phyloP scores from a whole-genome alignment of 768 basidiomycete genomes.

The Tubosaeta brunneosetosa region DNA sequence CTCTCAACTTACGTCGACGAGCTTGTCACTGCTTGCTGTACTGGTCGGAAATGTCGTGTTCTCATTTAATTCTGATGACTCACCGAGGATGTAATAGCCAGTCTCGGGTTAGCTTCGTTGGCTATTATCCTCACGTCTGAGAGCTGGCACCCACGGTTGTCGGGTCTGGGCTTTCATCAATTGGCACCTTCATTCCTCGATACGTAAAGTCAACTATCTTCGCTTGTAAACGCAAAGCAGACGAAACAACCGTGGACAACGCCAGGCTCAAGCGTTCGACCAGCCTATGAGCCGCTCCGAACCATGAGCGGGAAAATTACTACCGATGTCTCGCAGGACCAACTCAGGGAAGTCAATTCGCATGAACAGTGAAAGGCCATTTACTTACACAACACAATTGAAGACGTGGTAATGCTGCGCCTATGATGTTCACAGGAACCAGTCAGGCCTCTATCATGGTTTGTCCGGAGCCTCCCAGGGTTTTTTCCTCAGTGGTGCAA shows the following conservation, averaged over 20 bases:
- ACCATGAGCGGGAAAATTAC: background rate
- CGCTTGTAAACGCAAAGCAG: background rate
- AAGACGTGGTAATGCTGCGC: background rate
- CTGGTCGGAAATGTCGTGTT: background rate
- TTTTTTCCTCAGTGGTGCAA: slow-evolving; percentile 47
- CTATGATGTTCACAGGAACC: background rate
- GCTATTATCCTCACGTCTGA: background rate
- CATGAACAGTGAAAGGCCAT: background rate
- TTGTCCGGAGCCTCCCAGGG: slow-evolving; percentile 53
- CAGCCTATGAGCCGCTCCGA: background rate
- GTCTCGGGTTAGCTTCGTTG: background rate
- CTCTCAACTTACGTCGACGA: background rate
- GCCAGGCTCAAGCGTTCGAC: background rate
- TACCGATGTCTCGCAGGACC: slow-evolving; percentile 2
- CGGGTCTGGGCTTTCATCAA: background rate
- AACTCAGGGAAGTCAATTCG: slow-evolving; percentile 3
- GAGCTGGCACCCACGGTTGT: slow-evolving; percentile 10
- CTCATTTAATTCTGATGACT: slow-evolving; percentile 10
- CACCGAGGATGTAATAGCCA: slow-evolving; percentile 11
- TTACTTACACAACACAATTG: slow-evolving; percentile 8
- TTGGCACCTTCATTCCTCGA: background rate
- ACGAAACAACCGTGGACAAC: background rate
- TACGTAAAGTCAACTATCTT: slow-evolving; percentile 5
- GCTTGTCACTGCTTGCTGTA: background rate
- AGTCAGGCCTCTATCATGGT: slow-evolving; percentile 19